Evolutionary conservation across 192 early-diverging fungal species (phyloP).

Genomic region (Podila minutissima): DNA sequence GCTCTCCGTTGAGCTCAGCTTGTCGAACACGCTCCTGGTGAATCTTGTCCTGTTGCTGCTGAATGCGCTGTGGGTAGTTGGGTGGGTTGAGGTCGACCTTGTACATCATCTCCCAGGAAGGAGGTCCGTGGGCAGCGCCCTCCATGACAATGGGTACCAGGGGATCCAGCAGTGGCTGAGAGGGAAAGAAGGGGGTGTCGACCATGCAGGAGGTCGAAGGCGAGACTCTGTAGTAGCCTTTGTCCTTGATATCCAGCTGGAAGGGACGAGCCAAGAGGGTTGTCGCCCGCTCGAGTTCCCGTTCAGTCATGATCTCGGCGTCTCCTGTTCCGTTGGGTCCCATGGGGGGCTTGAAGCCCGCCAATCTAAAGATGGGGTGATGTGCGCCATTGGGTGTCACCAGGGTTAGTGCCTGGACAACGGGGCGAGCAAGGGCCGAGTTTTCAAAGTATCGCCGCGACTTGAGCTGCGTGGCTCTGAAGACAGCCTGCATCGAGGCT

Average conservation of each 20-base stretch:
- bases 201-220: slow-evolving; percentile 48
- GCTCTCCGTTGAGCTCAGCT: slow-evolving; percentile 24
- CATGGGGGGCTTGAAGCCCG: slow-evolving; percentile 23
- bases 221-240: slow-evolving; percentile 44
- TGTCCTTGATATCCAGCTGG: slow-evolving; percentile 44
- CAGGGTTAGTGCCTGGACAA: slow-evolving; percentile 41
- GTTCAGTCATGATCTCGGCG: slow-evolving; percentile 26
- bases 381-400: slow-evolving; percentile 41
- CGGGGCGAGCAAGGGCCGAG: slow-evolving; percentile 43
- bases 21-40: slow-evolving; percentile 47
- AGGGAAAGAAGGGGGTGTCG: slow-evolving; percentile 47
- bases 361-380: slow-evolving; percentile 42
- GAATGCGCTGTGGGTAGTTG: slow-evolving; percentile 48
- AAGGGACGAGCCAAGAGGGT: slow-evolving; percentile 43
- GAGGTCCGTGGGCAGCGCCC: slow-evolving; percentile 32
- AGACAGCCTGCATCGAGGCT: slow-evolving; percentile 43
- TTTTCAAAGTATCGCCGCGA: slow-evolving; percentile 50
- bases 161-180: slow-evolving; percentile 42
- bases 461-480: slow-evolving; percentile 44
- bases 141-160: slow-evolving; percentile 43
- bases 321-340: neutral
- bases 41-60: slow-evolving; percentile 49
- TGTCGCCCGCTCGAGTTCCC: slow-evolving; percentile 35
- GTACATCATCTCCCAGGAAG: slow-evolving; percentile 51
- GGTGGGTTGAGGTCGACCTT: slow-evolving; percentile 45